These are phyloP conservation scores for Wallemia hederae DNA, from an alignment of 1,284 basidiomycete genomes.

Conservation along the genomic window DNA sequence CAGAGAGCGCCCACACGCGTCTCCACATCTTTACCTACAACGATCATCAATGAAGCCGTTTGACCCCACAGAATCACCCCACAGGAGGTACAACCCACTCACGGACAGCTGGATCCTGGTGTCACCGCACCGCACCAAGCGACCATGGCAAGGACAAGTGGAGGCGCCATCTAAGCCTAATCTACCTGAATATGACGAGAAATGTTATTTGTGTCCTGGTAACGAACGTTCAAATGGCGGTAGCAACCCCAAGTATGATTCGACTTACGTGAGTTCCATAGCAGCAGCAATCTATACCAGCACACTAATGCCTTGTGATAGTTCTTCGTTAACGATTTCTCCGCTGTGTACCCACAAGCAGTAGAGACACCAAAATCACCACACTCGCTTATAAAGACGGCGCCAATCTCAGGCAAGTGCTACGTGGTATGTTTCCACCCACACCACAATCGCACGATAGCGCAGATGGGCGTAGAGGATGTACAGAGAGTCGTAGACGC, in stretches of 20 bases:
- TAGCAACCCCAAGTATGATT: slow-evolving; percentile 35
- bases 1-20: no score
- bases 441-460: slow-evolving; percentile 64
- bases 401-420: slow-evolving; percentile 54
- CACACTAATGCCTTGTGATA: slow-evolving; percentile 5
- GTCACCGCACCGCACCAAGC: slow-evolving; percentile 50
- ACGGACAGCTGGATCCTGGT: slow-evolving; percentile 34
- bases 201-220: slow-evolving; percentile 73
- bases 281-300: background rate
- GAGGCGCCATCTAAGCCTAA: slow-evolving; percentile 25
- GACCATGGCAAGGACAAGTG: slow-evolving; percentile 59
- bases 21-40: background rate
- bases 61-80: background rate
- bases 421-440: slow-evolving; percentile 78
- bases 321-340: slow-evolving; percentile 56
- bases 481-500: slow-evolving; percentile 40
- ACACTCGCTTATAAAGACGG: slow-evolving; percentile 9
- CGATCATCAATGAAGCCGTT: background rate
- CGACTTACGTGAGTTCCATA: slow-evolving; percentile 25
- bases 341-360: slow-evolving; percentile 35
- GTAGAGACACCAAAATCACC: slow-evolving; percentile 7
- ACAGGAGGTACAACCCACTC: slow-evolving; percentile 14
- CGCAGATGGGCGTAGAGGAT: slow-evolving; percentile 32
- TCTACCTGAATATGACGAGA: slow-evolving; percentile 39
- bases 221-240: slow-evolving; percentile 50